These are phyloP conservation scores for Lipomyces yarrowii DNA, from an alignment of 1,139 yeast species.

Conservation along the genomic window DNA sequence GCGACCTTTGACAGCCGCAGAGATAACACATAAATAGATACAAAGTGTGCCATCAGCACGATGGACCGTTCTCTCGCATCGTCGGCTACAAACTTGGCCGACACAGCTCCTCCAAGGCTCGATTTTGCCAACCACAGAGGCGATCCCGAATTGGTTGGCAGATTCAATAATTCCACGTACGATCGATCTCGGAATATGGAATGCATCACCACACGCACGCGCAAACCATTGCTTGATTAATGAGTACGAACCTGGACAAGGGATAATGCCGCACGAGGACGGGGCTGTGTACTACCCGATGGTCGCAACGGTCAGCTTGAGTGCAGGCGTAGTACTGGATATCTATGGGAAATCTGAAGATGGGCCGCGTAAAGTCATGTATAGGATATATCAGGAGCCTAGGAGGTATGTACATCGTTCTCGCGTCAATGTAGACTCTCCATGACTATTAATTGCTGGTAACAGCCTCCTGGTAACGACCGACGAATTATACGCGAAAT, in stretches of 20 bases:
- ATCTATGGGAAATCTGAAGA: slow-evolving; percentile 17
- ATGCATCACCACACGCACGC: slow-evolving; percentile 20
- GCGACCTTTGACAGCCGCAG: background rate
- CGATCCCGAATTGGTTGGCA: slow-evolving; percentile 27
- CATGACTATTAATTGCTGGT: background rate
- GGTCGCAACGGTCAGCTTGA: slow-evolving; percentile 32
- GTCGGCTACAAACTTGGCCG: slow-evolving; percentile 32
- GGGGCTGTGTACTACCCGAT: slow-evolving; percentile 32
- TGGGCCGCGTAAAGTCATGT: slow-evolving; percentile 1
- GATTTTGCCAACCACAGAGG: slow-evolving; percentile 24
- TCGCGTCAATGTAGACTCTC: background rate
- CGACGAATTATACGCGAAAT: slow-evolving; percentile 13
- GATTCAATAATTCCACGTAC: slow-evolving; percentile 21
- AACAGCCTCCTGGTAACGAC: slow-evolving; percentile 19
- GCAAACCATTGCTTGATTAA: slow-evolving; percentile 32
- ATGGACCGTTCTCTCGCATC: slow-evolving; percentile 29
- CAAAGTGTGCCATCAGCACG: slow-evolving; percentile 14
- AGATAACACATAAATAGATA: slow-evolving; percentile 10
- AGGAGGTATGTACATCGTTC: slow-evolving; percentile 17
- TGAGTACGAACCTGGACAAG: slow-evolving; percentile 32
- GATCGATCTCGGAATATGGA: slow-evolving; percentile 28
- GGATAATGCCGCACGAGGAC: slow-evolving; percentile 34
- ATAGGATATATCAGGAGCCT: slow-evolving; percentile 31
- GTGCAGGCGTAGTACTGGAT: slow-evolving; percentile 27
- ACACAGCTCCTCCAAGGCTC: slow-evolving; percentile 28